phyloP scores from a whole-genome alignment of 2,329 filamentous ascomycete species.

The Penicillium sp. region DNA sequence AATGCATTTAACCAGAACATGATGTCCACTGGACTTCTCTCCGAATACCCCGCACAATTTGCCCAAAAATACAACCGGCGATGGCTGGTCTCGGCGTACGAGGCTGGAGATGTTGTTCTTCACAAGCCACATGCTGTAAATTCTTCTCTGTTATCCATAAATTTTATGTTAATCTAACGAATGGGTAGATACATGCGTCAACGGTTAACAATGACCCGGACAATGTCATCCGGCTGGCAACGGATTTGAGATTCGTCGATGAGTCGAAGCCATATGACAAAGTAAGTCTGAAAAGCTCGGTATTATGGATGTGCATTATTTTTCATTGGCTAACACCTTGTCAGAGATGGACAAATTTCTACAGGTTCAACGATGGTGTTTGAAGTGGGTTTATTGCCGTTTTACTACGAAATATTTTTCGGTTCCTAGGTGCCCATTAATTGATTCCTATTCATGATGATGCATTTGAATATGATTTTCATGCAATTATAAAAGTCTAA shows the following conservation, averaged over 20 bases:
- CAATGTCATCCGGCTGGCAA: slow-evolving; percentile 52
- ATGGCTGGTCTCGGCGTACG: slow-evolving; percentile 53
- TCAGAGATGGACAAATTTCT: slow-evolving; percentile 1
- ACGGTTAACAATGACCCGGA: slow-evolving; percentile 53
- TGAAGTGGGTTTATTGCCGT: too few relatives aligned
- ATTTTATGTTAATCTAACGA: neutral
- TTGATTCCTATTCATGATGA: too few relatives aligned
- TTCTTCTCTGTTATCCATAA: neutral
- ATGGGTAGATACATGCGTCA: slow-evolving; percentile 52
- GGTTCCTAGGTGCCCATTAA: too few relatives aligned
- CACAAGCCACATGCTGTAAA: slow-evolving; percentile 37
- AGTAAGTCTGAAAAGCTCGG: slow-evolving; percentile 15
- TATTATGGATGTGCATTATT: neutral
- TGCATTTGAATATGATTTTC: too few relatives aligned
- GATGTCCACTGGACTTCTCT: slow-evolving; percentile 53
- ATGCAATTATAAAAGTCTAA: too few relatives aligned
- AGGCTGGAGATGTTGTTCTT: slow-evolving; percentile 51
- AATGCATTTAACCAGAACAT: slow-evolving; percentile 58
- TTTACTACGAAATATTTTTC: too few relatives aligned
- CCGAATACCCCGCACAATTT: slow-evolving; percentile 47
- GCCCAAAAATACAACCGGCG: slow-evolving; percentile 40
- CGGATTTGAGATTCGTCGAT: slow-evolving; percentile 55
- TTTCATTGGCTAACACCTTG: neutral
- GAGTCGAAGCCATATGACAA: slow-evolving; percentile 50
- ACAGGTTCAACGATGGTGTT: neutral